Evolutionary conservation across 371 early-diverging fungal genomes (phyloP), one percentile per base, ranked within the genome.

Genomic region (Gilbertella persicaria): DNA sequence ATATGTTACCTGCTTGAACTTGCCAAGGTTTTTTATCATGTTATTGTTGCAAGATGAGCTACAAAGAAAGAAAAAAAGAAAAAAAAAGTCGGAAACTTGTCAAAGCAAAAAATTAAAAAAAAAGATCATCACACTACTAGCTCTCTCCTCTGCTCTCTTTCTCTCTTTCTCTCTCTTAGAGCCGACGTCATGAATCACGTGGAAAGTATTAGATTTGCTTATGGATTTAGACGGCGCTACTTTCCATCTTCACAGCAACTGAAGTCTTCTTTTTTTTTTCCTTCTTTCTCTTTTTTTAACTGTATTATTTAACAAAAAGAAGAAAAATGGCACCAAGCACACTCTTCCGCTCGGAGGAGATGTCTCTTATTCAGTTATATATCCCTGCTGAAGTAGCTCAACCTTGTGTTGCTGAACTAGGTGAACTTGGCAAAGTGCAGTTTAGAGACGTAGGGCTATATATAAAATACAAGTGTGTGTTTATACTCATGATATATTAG

Each of bases 351-450:
- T 94, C 95, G 73, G 97, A 97, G 80, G 89, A 91, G 78, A 98
- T 98, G 97, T 91, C 96, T 45, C 87, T 95, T 66, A 84, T 95
- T 55, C 95, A 95, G 82, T 83, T 98, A 60, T 97, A 96, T 76
- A 94, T 99, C 58, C 98, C 99, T 21, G 78, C 88, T 51, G 99
- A 99, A 78, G 91, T 94, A 39, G 93, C 95, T 20, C 94, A 92
- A 63, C 90, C 87, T 36, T 93, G 95, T 40, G 92, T 97, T 38
- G 80, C 96, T 28, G 97, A 96, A 71, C 77, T 98, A 33, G 99
- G 99, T 45, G 97, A 97, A 62, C 73, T 95, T 33, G 97, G 98
- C 16, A 82, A 89, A 50, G 80, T 98, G 29, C 92, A 98, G 71
- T 97, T 98, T 72, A 85, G 93, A 78, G 98, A 98, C 75, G 92